A percentile compares a stretch with the other conserved stretches of the same genome.
Conservation (phyloP, 345 rosid genomes). For the Eucalyptus decipiens region DNA sequence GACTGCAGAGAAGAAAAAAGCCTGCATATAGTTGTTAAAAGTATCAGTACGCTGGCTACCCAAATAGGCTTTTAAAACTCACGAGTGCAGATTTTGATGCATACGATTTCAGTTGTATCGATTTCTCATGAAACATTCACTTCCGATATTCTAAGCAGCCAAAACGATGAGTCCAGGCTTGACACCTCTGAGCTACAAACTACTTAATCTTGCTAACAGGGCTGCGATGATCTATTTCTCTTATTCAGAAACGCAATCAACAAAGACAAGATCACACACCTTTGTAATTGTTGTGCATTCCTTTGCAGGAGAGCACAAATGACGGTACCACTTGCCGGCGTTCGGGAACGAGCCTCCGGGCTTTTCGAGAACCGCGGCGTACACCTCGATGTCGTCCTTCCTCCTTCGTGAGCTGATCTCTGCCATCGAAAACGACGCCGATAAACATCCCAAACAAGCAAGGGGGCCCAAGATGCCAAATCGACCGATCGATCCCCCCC, state of each 20-base stretch:
- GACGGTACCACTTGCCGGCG: slow-evolving; percentile 68
- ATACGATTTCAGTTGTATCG: neutral
- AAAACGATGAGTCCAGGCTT: neutral
- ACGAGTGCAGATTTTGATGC: neutral
- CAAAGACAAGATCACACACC: slow-evolving; percentile 21
- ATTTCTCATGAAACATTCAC: neutral
- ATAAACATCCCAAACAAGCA: neutral
- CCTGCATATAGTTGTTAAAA: neutral
- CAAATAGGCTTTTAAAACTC: neutral
- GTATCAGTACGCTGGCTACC: neutral
- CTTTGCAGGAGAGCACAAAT: slow-evolving; percentile 4
- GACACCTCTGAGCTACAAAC: neutral
- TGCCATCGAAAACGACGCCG: neutral
- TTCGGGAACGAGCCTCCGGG: slow-evolving; percentile 58
- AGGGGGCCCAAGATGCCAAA: no score
- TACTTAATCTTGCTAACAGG: neutral
- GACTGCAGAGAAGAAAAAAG: neutral
- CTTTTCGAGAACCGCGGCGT: slow-evolving; percentile 48
- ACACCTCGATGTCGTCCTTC: slow-evolving; percentile 52
- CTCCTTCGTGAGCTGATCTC: slow-evolving; percentile 42
- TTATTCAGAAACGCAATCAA: neutral
- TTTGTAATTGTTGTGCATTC: slow-evolving; percentile 16
- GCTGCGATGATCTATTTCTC: neutral
- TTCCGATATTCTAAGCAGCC: neutral
- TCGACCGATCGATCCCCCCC: neutral